These are phyloP conservation scores for Epithemia pelagica DNA, from an alignment of 108 stramenopile genomes.

Conservation along the genomic window DNA sequence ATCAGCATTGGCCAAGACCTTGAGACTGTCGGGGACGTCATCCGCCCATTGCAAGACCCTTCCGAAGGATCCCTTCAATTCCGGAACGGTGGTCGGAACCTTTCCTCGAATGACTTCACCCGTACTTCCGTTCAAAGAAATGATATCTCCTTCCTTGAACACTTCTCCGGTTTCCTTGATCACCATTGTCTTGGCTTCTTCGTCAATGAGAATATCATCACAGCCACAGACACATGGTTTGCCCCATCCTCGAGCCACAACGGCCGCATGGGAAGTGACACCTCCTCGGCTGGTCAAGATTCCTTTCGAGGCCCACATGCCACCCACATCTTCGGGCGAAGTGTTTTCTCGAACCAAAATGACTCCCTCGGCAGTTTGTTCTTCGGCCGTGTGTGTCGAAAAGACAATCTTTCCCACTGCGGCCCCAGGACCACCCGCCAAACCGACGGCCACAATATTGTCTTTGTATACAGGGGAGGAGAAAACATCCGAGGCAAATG, in stretches of 20 bases:
- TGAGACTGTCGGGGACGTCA: constrained; percentile 43
- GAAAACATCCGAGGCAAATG: constrained; percentile 47
- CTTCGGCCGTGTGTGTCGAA: constrained; percentile 70
- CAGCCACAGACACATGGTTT: constrained; percentile 86
- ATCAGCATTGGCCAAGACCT: constrained; percentile 79
- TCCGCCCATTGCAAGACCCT: constrained; percentile 58
- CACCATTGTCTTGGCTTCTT: constrained; percentile 44
- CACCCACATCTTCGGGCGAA: constrained; percentile 76
- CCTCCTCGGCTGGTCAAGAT: constrained; percentile 81
- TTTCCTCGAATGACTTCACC: constrained; percentile 61
- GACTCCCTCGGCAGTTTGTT: constrained; percentile 41
- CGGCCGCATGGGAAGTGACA: constrained; percentile 55
- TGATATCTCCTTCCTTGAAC: constrained; percentile 66
- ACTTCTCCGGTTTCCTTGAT: constrained; percentile 37
- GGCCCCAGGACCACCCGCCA: constrained; percentile 79
- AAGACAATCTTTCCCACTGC: constrained; percentile 81
- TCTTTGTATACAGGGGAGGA: constrained; percentile 47
- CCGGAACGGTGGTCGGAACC: constrained; percentile 37
- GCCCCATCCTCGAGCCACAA: constrained; percentile 87
- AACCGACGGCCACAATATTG: constrained; percentile 69
- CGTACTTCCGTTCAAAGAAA: constrained; percentile 74
- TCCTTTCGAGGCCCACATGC: constrained; percentile 80
- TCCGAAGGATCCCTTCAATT: constrained; percentile 43
- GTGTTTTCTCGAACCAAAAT: constrained; percentile 77
- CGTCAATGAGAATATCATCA: constrained; percentile 56